Base-by-base conservation (phyloP, 805 yeast genomes). In the Candida krabiensis region DNA sequence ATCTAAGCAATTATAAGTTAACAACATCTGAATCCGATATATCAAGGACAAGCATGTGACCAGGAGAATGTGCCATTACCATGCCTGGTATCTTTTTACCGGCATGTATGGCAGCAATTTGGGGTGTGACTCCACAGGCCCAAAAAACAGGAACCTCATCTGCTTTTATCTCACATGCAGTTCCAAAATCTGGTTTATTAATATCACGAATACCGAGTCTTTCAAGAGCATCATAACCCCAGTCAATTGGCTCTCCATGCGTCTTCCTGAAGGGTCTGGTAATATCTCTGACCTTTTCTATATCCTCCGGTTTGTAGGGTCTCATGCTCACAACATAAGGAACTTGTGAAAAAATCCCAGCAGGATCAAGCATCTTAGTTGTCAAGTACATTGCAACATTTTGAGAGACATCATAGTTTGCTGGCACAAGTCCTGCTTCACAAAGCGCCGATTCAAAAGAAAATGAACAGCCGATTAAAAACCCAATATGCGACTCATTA, bases 41-140 rank as follows among this genome's bases (percentile, higher is more conserved):
- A 43, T 65, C 70, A 19, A 62, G 46, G 9, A 63, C 46, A n/a
- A 67, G 43, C 70, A 64, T 64, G 27, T 50, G 58, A 0, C 70
- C 70, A 11, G 70, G 67, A 8, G 56, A 46, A 40, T 66, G 71
- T 1, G 63, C 57, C 48, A 65, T 53, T 2, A 59, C 60, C 6
- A 43, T 46, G 4, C 66, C 70, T 12, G 50, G 45, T 12, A 64
- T 57, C 28, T 46, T 32, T 11, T 43, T 44, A 13, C 62, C 66
- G 8, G 50, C 48, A 17, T 49, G 41, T 36, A 51, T 46, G 12
- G 63, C 61, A 3, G 66, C 68, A 3, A 50, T 30, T 40, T 66
- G 70, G 4, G 72, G 69, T 8, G 72, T 67, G 16, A 69, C 70
- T 5, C 72, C 72, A 39, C 73, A 68, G 2, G 63, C 72, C 72